Percentiles rank a stretch among this genome's conserved stretches.
These are phyloP conservation scores for Penicilliopsis zonata DNA, from an alignment of 495 filamentous ascomycete genomes.

Conservation along the genomic window DNA sequence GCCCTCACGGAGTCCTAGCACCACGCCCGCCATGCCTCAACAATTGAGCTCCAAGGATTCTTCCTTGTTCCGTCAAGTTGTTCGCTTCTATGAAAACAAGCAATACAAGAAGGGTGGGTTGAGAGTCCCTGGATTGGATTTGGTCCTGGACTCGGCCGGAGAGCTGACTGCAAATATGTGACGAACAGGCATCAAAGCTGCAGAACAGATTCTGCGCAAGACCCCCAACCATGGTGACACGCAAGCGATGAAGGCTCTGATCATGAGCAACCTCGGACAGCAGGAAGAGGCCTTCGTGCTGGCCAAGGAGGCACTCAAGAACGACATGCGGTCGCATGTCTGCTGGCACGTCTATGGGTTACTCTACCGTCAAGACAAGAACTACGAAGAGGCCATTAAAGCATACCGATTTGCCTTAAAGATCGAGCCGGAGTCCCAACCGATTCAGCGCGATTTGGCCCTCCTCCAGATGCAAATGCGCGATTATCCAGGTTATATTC, in stretches of 20 bases:
- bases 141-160: conserved; percentile 1
- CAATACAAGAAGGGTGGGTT: conserved; percentile 85
- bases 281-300: conserved; percentile 86
- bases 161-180: neutral
- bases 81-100: conserved; percentile 93
- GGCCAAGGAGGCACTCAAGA: conserved; percentile 78
- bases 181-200: conserved; percentile 65
- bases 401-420: conserved; percentile 91
- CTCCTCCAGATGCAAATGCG: conserved; percentile 93
- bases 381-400: conserved; percentile 97
- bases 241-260: conserved; percentile 96
- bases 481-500: conserved; percentile 86
- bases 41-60: conserved; percentile 79
- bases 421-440: conserved; percentile 82
- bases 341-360: conserved; percentile 99
- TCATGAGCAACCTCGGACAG: conserved; percentile 84
- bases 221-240: conserved; percentile 96
- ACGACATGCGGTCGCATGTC: conserved; percentile 97
- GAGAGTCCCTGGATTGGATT: conserved; percentile 4
- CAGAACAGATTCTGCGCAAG: conserved; percentile 88
- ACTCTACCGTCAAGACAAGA: conserved; percentile 83
- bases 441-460: conserved; percentile 90
- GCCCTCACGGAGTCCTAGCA: conserved; percentile 14
- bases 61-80: conserved; percentile 84
- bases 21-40: conserved; percentile 55